A percentile compares a stretch with the other conserved stretches of the same genome.
These are phyloP conservation scores for Cordyceps javanica DNA, from an alignment of 2,329 filamentous ascomycete genomes.

Conservation along the genomic window DNA sequence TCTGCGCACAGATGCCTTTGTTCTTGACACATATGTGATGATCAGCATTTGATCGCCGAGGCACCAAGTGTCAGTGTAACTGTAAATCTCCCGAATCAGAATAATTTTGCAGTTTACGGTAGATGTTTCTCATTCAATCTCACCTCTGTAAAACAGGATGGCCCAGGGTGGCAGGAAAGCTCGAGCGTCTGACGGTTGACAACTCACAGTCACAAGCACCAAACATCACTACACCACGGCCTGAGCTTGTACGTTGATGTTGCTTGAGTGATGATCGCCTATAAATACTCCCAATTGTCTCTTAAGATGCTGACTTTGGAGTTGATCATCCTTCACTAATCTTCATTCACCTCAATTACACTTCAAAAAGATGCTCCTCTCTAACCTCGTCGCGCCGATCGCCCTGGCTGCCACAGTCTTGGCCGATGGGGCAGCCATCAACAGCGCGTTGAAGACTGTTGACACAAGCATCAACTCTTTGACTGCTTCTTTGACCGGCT, in stretches of 20 bases:
- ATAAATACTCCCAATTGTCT: neutral
- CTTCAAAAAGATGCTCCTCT: neutral
- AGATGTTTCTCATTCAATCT: neutral
- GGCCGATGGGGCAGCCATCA: slow-evolving; percentile 7
- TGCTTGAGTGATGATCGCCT: neutral
- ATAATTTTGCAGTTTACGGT: neutral
- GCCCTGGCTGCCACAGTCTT: slow-evolving; percentile 5
- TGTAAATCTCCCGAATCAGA: neutral
- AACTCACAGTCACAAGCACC: neutral
- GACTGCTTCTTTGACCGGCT: neutral
- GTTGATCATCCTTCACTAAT: neutral
- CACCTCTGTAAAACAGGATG: neutral
- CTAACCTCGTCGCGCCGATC: neutral
- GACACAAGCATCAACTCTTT: neutral
- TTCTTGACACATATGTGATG: neutral
- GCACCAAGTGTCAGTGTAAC: neutral
- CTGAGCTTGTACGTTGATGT: neutral
- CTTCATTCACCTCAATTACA: neutral
- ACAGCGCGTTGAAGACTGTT: neutral
- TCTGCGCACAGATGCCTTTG: neutral
- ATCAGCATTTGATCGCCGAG: neutral
- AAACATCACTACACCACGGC: neutral
- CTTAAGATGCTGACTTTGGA: neutral
- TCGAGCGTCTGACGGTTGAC: neutral
- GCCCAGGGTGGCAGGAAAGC: neutral